Conservation (phyloP, 2,329 filamentous ascomycete species). For the Ophiocordyceps sinensis region DNA sequence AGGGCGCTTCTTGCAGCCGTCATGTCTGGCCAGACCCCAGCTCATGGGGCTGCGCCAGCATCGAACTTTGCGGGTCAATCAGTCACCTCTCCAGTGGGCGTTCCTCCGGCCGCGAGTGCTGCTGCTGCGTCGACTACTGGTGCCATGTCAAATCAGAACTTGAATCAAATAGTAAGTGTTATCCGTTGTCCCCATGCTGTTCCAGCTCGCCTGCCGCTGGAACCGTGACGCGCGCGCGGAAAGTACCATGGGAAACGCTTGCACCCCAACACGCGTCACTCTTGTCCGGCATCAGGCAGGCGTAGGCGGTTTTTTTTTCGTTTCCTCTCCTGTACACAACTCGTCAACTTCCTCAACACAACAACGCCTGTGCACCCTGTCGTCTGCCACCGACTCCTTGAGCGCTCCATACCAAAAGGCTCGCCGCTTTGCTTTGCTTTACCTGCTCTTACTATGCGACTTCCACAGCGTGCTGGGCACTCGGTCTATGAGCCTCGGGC, state of each 20-base stretch:
- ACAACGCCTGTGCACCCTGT: no score
- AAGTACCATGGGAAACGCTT: neutral
- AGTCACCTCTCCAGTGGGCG: slow-evolving; percentile 17
- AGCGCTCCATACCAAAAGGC: no score
- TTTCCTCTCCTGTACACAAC: no score
- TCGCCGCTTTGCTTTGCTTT: no score
- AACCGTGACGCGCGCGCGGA: neutral
- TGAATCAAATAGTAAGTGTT: slow-evolving; percentile 84
- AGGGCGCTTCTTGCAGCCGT: neutral
- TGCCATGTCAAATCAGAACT: slow-evolving; percentile 66
- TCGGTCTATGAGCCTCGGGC: neutral
- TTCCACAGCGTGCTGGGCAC: no score
- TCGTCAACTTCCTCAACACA: no score
- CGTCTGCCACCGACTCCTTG: no score
- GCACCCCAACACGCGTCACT: neutral
- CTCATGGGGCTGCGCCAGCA: slow-evolving; percentile 14
- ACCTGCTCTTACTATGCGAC: no score
- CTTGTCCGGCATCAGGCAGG: no score
- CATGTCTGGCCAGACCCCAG: slow-evolving; percentile 21
- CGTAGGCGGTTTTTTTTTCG: no score
- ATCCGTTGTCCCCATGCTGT: neutral
- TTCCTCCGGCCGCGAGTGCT: slow-evolving; percentile 15
- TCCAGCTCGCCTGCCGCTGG: neutral
- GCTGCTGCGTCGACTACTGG: slow-evolving; percentile 13
- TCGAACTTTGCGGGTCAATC: slow-evolving; percentile 17